These are phyloP conservation scores for Hsuehochloa calcarea DNA, from an alignment of 176 grass and related monocot genomes.

Conservation along the genomic window DNA sequence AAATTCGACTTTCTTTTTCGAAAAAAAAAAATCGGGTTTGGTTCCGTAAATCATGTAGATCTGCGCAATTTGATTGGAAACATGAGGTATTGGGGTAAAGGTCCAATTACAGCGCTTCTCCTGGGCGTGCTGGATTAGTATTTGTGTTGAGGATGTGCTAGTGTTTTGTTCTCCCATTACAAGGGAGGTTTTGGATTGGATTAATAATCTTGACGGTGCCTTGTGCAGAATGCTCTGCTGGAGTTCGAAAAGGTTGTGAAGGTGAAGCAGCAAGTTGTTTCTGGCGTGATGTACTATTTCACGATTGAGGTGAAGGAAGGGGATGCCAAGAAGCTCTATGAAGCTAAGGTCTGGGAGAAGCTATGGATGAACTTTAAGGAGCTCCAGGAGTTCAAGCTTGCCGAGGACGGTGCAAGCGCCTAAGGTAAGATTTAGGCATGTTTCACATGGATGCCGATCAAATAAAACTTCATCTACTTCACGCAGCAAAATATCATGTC, in stretches of 20 bases:
- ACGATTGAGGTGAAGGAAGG: slow-evolving; percentile 56
- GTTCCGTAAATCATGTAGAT: not conserved
- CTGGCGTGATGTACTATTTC: slow-evolving; percentile 60
- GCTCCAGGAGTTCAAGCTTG: slow-evolving; percentile 65
- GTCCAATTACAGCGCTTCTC: not conserved
- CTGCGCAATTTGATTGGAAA: not conserved
- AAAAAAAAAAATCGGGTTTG: not conserved
- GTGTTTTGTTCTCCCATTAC: not conserved
- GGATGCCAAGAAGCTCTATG: slow-evolving; percentile 54
- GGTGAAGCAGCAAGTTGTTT: slow-evolving; percentile 57
- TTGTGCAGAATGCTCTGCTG: slow-evolving; percentile 58
- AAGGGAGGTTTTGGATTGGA: not conserved
- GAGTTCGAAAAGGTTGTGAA: slow-evolving; percentile 56
- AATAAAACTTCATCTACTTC: not conserved
- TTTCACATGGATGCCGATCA: not conserved
- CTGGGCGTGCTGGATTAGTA: not conserved
- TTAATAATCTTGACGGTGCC: not conserved
- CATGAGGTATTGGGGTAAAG: not conserved
- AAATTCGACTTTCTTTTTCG: not conserved
- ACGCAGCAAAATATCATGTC: not conserved
- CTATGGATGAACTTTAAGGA: slow-evolving; percentile 59
- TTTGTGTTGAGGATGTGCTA: not conserved
- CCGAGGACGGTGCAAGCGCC: slow-evolving; percentile 26
- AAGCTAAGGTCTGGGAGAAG: slow-evolving; percentile 83
- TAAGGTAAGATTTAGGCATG: slow-evolving; percentile 36